These are phyloP conservation scores for Alternaria consortialis DNA, from an alignment of 2,329 filamentous ascomycete species.

Conservation along the genomic window DNA sequence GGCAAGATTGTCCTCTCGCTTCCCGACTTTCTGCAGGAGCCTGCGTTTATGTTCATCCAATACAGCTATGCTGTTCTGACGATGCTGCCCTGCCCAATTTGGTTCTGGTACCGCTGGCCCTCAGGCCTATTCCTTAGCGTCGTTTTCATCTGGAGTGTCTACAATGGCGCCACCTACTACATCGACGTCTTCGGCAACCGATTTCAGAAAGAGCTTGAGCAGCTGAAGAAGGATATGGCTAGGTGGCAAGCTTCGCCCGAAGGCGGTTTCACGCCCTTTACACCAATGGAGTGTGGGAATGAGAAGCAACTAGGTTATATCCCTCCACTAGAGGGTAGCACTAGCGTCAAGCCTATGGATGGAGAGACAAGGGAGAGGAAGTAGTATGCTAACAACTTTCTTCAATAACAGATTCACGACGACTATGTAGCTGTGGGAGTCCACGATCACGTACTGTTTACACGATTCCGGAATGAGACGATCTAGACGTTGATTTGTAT, in stretches of 20 bases:
- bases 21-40: constrained; percentile 79
- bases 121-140: constrained; percentile 78
- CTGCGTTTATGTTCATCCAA: constrained; percentile 95
- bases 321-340: constrained; percentile 42
- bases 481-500: constrained; percentile 10
- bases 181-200: constrained; percentile 97
- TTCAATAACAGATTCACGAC: constrained; percentile 1
- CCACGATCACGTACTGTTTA: background rate
- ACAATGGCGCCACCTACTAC: constrained; percentile 97
- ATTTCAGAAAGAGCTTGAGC: constrained; percentile 95
- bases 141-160: constrained; percentile 94
- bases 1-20: constrained; percentile 84
- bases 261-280: constrained; percentile 35
- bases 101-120: constrained; percentile 89
- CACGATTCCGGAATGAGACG: constrained; percentile 9
- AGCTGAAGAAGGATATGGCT: constrained; percentile 84
- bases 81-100: constrained; percentile 92
- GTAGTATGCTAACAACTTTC: constrained; percentile 11
- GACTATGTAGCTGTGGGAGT: background rate
- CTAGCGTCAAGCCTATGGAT: constrained; percentile 29
- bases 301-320: constrained; percentile 42
- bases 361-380: constrained; percentile 32
- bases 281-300: constrained; percentile 27
- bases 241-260: constrained; percentile 74
- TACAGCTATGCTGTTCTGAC: constrained; percentile 90